These are phyloP conservation scores for Melampsora americana DNA, from an alignment of 1,284 basidiomycete species.

Conservation along the genomic window DNA sequence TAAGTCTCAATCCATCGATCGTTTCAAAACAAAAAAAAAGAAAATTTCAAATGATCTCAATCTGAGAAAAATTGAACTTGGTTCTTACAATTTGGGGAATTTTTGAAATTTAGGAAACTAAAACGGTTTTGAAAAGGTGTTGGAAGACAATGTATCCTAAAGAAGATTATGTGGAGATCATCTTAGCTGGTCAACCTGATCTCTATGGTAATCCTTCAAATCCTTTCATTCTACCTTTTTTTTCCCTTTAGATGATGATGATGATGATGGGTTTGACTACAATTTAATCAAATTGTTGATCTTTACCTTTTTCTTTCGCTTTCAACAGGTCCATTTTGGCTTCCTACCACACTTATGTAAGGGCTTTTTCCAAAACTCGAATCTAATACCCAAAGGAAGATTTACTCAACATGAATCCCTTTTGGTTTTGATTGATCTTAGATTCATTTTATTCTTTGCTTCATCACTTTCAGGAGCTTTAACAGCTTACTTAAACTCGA, in stretches of 20 bases:
- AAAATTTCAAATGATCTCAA: no score
- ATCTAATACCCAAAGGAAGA: background rate
- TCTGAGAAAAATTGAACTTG: background rate
- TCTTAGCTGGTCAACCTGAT: constrained; percentile 57
- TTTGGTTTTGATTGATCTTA: background rate
- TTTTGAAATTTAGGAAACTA: constrained; percentile 32
- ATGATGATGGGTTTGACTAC: no score
- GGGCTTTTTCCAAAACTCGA: background rate
- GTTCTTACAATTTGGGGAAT: background rate
- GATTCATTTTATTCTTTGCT: constrained; percentile 79
- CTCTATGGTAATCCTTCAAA: constrained; percentile 59
- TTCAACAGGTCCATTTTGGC: constrained; percentile 80
- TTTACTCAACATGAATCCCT: background rate
- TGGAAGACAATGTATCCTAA: constrained; percentile 56
- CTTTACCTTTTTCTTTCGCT: background rate
- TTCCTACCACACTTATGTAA: constrained; percentile 76
- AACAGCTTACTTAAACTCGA: constrained; percentile 69
- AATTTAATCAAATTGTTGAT: background rate
- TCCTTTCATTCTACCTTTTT: no score
- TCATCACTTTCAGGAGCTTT: constrained; percentile 82
- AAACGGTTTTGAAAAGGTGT: constrained; percentile 56
- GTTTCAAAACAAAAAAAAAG: background rate
- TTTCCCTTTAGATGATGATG: no score
- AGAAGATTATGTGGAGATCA: constrained; percentile 56
- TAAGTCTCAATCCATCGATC: background rate